Conservation (phyloP, 2,329 filamentous ascomycete species). For the Thelonectria discophora region DNA sequence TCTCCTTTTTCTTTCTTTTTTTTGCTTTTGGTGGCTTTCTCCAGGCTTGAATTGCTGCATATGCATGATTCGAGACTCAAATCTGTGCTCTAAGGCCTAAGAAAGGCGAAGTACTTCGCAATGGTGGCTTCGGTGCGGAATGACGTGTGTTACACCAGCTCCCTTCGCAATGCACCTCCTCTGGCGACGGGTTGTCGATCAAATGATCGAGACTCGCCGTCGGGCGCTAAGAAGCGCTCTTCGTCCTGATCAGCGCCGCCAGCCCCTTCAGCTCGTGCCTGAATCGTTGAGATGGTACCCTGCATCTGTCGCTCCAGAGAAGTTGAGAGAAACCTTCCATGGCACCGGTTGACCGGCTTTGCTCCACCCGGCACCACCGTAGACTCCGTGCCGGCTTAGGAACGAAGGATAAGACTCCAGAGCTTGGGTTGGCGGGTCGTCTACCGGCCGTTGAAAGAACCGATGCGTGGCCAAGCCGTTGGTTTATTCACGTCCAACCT, state of each 20-base stretch:
- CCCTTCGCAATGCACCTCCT: neutral
- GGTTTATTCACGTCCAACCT: conserved; percentile 5
- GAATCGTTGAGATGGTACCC: neutral
- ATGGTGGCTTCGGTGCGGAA: conserved; percentile 5
- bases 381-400: conserved; percentile 10
- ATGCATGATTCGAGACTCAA: neutral
- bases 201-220: neutral
- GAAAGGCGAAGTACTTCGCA: neutral
- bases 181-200: conserved; percentile 6
- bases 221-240: neutral
- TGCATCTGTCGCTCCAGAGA: neutral
- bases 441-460: neutral
- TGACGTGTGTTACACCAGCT: conserved; percentile 8
- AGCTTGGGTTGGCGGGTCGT: neutral
- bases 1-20: neutral
- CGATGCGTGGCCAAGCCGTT: neutral
- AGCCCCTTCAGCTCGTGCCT: neutral
- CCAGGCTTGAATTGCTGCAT: conserved; percentile 6
- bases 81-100: neutral
- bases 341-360: conserved; percentile 12
- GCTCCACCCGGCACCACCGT: conserved; percentile 26
- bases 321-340: neutral
- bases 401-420: too few species aligned
- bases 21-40: neutral
- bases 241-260: neutral